These are phyloP conservation scores for Moesziomyces sp. DNA, from an alignment of 1,284 basidiomycete species.

Conservation along the genomic window DNA sequence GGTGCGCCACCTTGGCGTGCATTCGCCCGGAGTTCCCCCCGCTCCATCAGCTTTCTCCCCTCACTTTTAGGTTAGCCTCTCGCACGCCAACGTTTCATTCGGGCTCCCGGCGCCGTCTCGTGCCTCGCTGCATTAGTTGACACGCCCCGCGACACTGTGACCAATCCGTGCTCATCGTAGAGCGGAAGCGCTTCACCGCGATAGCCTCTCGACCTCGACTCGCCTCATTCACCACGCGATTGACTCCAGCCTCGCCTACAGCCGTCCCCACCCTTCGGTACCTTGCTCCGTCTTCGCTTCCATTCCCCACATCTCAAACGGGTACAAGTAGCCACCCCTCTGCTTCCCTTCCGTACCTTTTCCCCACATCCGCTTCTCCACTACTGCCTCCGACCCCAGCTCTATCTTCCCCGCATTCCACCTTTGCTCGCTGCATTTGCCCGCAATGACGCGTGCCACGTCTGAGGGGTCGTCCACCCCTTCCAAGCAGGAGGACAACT, in stretches of 20 bases:
- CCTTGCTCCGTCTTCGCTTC: no score
- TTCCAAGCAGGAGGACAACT: constrained; percentile 32
- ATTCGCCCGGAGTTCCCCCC: no score
- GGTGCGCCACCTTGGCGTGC: no score
- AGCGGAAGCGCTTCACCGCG: no score
- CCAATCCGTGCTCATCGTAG: no score
- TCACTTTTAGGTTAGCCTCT: no score
- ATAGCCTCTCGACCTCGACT: background rate
- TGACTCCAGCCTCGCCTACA: background rate
- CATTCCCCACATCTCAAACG: background rate
- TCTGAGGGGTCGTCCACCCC: constrained; percentile 30
- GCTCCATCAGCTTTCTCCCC: no score
- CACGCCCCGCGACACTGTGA: background rate
- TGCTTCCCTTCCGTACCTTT: background rate
- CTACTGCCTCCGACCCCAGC: background rate
- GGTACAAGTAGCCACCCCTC: constrained; percentile 13
- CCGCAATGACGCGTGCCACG: constrained; percentile 17
- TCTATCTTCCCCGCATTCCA: background rate
- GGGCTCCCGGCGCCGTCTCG: no score
- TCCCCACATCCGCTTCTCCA: constrained; percentile 1
- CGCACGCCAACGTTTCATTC: no score
- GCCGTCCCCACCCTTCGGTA: background rate
- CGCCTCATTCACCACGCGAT: constrained; percentile 1
- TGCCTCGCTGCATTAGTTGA: background rate
- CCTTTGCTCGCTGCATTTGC: background rate